Base-by-base conservation (phyloP, 1,284 basidiomycete genomes). In the Cryptococcus sp. region DNA sequence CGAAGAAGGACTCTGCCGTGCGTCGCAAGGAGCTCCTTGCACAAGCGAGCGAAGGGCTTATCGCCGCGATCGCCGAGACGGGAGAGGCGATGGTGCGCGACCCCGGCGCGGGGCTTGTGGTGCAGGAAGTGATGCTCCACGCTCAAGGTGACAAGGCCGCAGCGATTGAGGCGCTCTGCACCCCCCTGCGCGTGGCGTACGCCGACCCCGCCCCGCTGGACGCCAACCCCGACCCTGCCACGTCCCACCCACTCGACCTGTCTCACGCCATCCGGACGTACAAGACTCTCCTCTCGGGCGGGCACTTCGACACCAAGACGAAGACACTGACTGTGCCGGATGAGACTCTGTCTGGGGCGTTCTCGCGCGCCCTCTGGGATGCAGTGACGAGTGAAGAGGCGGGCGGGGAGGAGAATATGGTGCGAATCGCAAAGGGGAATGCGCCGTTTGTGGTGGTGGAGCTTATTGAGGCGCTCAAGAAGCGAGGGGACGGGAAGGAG, bases 201-300 rank as follows among this genome's bases (percentile, higher is more conserved):
- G 83, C 85, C 0, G 81, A 66, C 59, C 67, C 58, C 2, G 55
- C 63, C 42, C 63, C 67, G 13, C 59, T 62, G 45, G 59, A 60
- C 16, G 45, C 63, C 15, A 54, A 55, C n/a, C 60, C 68, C 7
- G 67, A 71, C 50, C 66, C 61, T 13, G 53, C 63, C 35, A 68
- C 67, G 16, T 81, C 82, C 0, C 89, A 92, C 72, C 81, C 83
- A 9, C 85, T 92, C 58, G 86, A 91, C 68, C 81, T 91, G 15
- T 83, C 89, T 0, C 88, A 90, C 71, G 83, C 85, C 2, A 86
- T 88, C 1, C 82, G 91, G 44, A 72, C 91, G 52, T 91, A 90
- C 81, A 93, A 94, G 75, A 85, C 84, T 0, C 83, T 93, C 12
- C 80, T 94, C 0, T 88, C 91, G 68, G 91, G 91, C n/a, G 91